phyloP scores from a whole-genome alignment of 2,329 filamentous ascomycete species.

The Epichloe coenophiala region DNA sequence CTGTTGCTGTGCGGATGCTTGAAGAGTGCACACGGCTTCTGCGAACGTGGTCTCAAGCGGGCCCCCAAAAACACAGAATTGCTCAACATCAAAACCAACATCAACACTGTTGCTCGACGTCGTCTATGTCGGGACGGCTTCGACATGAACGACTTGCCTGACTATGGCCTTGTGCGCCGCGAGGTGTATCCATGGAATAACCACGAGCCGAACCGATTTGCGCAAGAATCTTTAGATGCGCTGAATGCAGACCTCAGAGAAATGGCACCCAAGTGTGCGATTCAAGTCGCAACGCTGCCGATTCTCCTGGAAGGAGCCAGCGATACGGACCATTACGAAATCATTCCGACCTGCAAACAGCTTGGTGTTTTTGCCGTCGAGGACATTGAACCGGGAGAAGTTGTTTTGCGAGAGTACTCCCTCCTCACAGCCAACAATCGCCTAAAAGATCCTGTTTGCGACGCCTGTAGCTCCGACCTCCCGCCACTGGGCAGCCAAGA shows the following conservation, averaged over 20 bases:
- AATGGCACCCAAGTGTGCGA: slow-evolving; percentile 71
- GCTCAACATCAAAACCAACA: slow-evolving; percentile 35
- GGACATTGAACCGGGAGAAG: slow-evolving; percentile 63
- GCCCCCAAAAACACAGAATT: slow-evolving; percentile 44
- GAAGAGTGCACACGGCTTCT: slow-evolving; percentile 53
- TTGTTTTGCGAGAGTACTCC: slow-evolving; percentile 69
- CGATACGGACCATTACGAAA: slow-evolving; percentile 31
- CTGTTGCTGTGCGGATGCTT: slow-evolving; percentile 54
- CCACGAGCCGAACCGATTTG: slow-evolving; percentile 57
- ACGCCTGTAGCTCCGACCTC: slow-evolving; percentile 69
- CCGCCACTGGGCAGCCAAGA: slow-evolving; percentile 41
- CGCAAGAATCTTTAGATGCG: slow-evolving; percentile 51
- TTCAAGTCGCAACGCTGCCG: slow-evolving; percentile 63
- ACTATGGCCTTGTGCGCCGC: slow-evolving; percentile 54
- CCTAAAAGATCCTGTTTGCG: slow-evolving; percentile 74
- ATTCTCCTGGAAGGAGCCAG: slow-evolving; percentile 47
- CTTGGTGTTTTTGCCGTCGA: slow-evolving; percentile 81
- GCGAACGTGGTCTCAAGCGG: slow-evolving; percentile 42
- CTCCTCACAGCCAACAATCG: slow-evolving; percentile 82
- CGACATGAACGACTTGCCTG: slow-evolving; percentile 45
- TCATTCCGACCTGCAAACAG: slow-evolving; percentile 54
- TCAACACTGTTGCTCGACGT: slow-evolving; percentile 37
- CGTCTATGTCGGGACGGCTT: slow-evolving; percentile 33
- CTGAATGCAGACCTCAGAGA: slow-evolving; percentile 57
- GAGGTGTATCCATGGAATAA: slow-evolving; percentile 60